Base-by-base conservation (phyloP, 352 stramenopile genomes). In the Paralagenidium karlingii region DNA sequence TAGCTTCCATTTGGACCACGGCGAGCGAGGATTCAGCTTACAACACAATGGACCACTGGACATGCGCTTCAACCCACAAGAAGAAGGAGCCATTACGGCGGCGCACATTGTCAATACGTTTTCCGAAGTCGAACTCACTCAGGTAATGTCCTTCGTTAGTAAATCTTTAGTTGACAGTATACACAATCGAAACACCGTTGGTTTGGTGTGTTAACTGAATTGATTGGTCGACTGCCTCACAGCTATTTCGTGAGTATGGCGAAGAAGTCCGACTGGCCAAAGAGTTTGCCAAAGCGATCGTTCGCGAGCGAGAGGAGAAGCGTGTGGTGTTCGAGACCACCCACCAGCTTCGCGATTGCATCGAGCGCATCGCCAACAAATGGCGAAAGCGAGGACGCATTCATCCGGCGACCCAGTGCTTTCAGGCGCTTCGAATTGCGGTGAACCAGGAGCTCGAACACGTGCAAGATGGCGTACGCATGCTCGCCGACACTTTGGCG, bases 381-480 rank as follows among this genome's bases (percentile, higher is more conserved):
- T 89, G 71, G 71, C 40, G 27, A 51, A 51, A 24, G 26, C 25
- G 6, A 53, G 34, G 3, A 51, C 36, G 18, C 28, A 62, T 59
- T n/a, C 76, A 86, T 32, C 69, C 76, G n/a, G 73, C 73, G 4
- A 86, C 76, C 16, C 57, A 61, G 11, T 82, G 74, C 46, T 89
- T 89, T 44, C 76, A 89, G 45, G 76, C 71, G 29, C 51, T 89
- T 38, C 71, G 76, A 11, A 86, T 89, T 41, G 63, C 76, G 45
- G 76, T 89, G 30, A 89, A 89, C 32, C 62, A 85, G 34, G 76
- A 89, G 43, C 68, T 89, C 22, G 44, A 66, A 11, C 76, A 89
- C 38, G 67, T 86, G 11, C 27, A 69, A 29, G 54, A 45, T 19
- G 76, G 71, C 0, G 54, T 89, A 10, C 59, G 68, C 16, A 42